These are phyloP conservation scores for Eucalyptus cladocalyx DNA, from an alignment of 345 rosid species.

Conservation along the genomic window DNA sequence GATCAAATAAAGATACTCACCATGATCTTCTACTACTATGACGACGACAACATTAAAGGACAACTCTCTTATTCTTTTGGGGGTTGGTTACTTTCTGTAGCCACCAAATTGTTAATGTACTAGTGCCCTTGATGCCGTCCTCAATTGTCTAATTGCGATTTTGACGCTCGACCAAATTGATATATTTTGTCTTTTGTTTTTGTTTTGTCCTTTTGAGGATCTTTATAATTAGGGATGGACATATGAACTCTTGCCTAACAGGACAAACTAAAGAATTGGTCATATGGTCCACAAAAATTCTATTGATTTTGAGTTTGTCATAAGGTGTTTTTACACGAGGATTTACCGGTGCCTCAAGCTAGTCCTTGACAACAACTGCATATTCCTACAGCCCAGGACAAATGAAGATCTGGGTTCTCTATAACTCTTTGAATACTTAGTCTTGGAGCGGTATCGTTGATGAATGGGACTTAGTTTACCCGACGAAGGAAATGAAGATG, in stretches of 20 bases:
- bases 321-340: too few relatives aligned
- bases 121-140: not conserved
- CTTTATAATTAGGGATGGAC: not conserved
- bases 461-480: not conserved
- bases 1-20: not conserved
- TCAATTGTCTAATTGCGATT: not conserved
- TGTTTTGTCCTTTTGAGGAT: not conserved
- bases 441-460: not conserved
- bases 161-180: not conserved
- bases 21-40: not conserved
- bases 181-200: not conserved
- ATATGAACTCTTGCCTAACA: not conserved
- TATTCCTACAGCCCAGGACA: not conserved
- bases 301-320: too few relatives aligned
- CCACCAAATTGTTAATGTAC: not conserved
- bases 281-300: too few relatives aligned
- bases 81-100: not conserved
- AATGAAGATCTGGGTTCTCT: not conserved
- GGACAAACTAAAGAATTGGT: not conserved
- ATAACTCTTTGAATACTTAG: not conserved
- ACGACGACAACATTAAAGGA: not conserved
- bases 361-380: not conserved
- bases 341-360: too few relatives aligned
- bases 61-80: not conserved
- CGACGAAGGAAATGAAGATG: not conserved